Evolutionary conservation across 345 rosid species (phyloP).

Genomic region (Iberis pinnata): DNA sequence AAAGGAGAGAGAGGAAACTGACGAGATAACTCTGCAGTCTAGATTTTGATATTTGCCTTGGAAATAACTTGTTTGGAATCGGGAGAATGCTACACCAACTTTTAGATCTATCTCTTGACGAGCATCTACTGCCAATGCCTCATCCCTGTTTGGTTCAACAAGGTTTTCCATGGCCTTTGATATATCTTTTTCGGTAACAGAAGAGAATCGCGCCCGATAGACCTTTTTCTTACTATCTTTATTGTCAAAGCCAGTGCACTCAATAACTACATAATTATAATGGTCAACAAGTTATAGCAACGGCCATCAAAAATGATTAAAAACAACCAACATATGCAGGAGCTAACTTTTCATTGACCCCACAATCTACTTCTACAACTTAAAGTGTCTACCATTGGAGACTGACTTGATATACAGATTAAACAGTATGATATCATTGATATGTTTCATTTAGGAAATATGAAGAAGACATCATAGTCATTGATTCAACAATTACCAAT

Average conservation of each 20-base stretch:
- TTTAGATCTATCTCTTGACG: slow-evolving; percentile 98
- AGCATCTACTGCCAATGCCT: slow-evolving; percentile 95
- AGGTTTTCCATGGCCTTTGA: slow-evolving; percentile 81
- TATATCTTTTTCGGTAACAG: slow-evolving; percentile 92
- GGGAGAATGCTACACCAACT: slow-evolving; percentile 97
- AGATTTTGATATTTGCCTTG: slow-evolving; percentile 95
- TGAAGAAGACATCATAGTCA: not conserved
- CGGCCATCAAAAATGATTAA: slow-evolving; percentile 1
- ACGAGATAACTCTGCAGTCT: slow-evolving; percentile 96
- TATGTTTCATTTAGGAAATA: slow-evolving; percentile 1
- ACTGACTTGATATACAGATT: not conserved
- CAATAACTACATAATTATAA: slow-evolving; percentile 53
- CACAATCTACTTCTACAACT: slow-evolving; percentile 4
- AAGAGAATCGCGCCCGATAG: slow-evolving; percentile 84
- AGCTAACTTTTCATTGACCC: slow-evolving; percentile 2
- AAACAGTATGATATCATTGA: not conserved
- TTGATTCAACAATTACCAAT: not conserved
- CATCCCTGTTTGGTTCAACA: slow-evolving; percentile 71
- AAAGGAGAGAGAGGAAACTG: slow-evolving; percentile 38
- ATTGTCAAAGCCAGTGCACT: slow-evolving; percentile 57
- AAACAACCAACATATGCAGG: slow-evolving; percentile 1
- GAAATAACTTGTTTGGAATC: slow-evolving; percentile 86
- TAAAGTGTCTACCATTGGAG: not conserved
- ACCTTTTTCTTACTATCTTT: slow-evolving; percentile 54
- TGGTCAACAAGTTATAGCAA: slow-evolving; percentile 15